Evolutionary conservation across 1,284 basidiomycete species (phyloP).

Genomic region (Microbotryum intermedium): DNA sequence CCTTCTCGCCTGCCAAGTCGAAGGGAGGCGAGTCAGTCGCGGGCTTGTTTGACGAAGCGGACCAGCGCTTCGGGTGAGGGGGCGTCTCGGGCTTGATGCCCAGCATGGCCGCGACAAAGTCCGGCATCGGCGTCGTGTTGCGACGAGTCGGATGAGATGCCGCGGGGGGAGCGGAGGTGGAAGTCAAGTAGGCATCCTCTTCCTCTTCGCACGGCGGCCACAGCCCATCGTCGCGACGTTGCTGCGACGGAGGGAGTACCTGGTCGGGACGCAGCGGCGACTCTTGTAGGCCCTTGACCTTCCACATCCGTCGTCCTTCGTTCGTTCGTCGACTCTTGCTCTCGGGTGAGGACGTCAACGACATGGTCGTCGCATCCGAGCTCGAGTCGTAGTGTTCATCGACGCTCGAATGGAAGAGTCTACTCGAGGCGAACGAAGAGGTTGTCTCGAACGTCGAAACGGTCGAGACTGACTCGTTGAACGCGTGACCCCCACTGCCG

Average conservation of each 20-base stretch:
- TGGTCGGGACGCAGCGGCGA: slow-evolving; percentile 7
- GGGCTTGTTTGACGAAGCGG: slow-evolving; percentile 10
- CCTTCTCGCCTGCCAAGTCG: slow-evolving; percentile 10
- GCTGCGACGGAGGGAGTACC: background rate
- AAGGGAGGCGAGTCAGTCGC: slow-evolving; percentile 12
- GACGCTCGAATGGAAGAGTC: slow-evolving; percentile 16
- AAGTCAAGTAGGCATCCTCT: slow-evolving; percentile 1
- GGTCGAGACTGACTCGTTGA: background rate
- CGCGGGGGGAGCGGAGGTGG: background rate
- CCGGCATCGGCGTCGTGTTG: slow-evolving; percentile 22
- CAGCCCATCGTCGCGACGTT: too few relatives aligned
- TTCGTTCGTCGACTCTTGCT: slow-evolving; percentile 10
- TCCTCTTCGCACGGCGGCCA: slow-evolving; percentile 3
- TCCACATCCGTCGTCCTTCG: slow-evolving; percentile 15
- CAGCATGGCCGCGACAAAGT: slow-evolving; percentile 15
- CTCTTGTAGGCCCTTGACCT: slow-evolving; percentile 9
- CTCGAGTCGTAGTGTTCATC: slow-evolving; percentile 22
- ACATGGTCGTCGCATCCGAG: slow-evolving; percentile 15
- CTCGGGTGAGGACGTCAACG: slow-evolving; percentile 18
- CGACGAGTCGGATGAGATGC: background rate
- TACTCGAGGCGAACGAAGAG: slow-evolving; percentile 27
- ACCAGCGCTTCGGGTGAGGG: slow-evolving; percentile 19
- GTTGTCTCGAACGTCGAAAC: slow-evolving; percentile 20
- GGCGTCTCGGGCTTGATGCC: slow-evolving; percentile 21
- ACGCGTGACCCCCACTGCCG: too few relatives aligned